Base-by-base conservation (phyloP, 2,329 filamentous ascomycete species). In the Microcyclosporella mali region DNA sequence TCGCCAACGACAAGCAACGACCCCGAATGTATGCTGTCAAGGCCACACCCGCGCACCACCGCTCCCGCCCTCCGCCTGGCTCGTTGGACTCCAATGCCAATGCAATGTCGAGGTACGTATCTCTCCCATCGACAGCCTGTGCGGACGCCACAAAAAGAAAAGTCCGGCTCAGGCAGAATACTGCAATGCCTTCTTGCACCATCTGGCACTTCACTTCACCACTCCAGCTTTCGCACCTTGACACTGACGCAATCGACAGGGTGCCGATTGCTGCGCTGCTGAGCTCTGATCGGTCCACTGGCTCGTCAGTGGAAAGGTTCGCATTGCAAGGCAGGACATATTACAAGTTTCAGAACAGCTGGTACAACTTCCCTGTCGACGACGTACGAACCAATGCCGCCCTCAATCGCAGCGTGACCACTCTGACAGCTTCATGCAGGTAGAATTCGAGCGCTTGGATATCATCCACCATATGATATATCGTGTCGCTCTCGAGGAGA, bases 401-500 rank as follows among this genome's bases (percentile, higher is more conserved):
- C 25, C 30, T 12, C 12, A 32, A n/a, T 6, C n/a, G 6, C 30
- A 14, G 28, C 30, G 6, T 8, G 21, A 17, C 16, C 8, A 38
- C 39, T 19, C 45, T 45, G 34, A 46, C 41, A 29, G 18, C 17
- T 14, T 21, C 21, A 15, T 21, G 3, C 31, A 53, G 49, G 43
- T 41, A 34, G 45, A 55, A 27, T 43, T 38, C 33, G 50, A 56
- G 35, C 50, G 50, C 15, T 35, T 56, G 29, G 54, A 56, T 36
- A 50, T 55, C 30, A 43, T 58, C 29, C 53, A 57, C 36, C 33
- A 42, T 21, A 39, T 56, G 14, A 56, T 57, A 29, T 51, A 50
- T 40, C 42, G 37, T 8, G 40, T 49, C 79, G 65, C 72, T 48
- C 68, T 55, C 31, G 43, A 47, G 30, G 45, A 45, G 9, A 47